phyloP scores from a whole-genome alignment of 106 monocot genomes.

The Acanthochlamys bracteata region DNA sequence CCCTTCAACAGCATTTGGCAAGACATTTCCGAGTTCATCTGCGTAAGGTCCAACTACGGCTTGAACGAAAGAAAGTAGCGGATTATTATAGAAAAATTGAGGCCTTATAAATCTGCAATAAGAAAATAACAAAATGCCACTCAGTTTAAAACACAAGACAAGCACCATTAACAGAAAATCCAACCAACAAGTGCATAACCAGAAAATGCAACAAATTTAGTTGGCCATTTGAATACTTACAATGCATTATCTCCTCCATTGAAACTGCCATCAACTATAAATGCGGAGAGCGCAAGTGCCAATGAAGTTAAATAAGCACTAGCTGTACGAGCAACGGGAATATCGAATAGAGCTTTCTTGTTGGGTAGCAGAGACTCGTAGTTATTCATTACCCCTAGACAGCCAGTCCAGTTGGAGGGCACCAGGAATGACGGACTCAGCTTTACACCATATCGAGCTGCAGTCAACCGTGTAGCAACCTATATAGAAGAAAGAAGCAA shows the following conservation, averaged over 20 bases:
- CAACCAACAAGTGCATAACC: neutral
- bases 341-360: constrained; percentile 81
- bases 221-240: no score
- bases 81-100: constrained; percentile 91
- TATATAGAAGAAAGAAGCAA: constrained; percentile 12
- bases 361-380: constrained; percentile 80
- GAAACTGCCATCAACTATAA: constrained; percentile 82
- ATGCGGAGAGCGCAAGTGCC: constrained; percentile 57
- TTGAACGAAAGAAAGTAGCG: constrained; percentile 78
- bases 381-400: constrained; percentile 83
- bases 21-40: constrained; percentile 82
- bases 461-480: constrained; percentile 64
- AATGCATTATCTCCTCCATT: constrained; percentile 87
- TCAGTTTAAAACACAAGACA: neutral
- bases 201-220: neutral
- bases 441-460: constrained; percentile 70
- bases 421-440: constrained; percentile 87
- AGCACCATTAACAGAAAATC: neutral
- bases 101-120: constrained; percentile 74
- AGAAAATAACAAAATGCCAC: neutral
- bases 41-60: constrained; percentile 69
- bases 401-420: constrained; percentile 91
- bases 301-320: constrained; percentile 82
- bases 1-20: constrained; percentile 87
- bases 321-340: constrained; percentile 75